Base-by-base conservation (phyloP, 2,329 filamentous ascomycete genomes). In the Ceratocystis alfenasii region DNA sequence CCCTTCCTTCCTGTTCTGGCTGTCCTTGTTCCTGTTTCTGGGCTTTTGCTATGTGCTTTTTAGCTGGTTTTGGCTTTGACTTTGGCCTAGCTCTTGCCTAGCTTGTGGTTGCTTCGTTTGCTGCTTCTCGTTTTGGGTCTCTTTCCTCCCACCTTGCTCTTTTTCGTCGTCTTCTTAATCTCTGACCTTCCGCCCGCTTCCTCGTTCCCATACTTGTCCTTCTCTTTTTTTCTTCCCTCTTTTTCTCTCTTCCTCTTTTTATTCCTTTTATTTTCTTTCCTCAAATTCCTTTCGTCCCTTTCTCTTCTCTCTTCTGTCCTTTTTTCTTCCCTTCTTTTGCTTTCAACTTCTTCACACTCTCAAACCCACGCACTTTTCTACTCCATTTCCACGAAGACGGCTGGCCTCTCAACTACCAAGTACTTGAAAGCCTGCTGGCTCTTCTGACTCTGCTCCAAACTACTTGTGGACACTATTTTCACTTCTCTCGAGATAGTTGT, bases 141-240 rank as follows among this genome's bases (percentile, higher is more conserved):
- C 25, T 30, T 55, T 41, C 41, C 44, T 65, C 48, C 20, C 53
- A 20, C 15, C 55, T 50, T 53, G 10, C 33, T 55, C 41, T 62
- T 48, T 22, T 65, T 48, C 46, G 20, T 30, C 59, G 30, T 62
- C 25, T 50, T 63, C 36, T 64, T 45, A 46, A 53, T 64, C 63
- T 64, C 63, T 57, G 46, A 22, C 61, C 61, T 63, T 63, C 46
- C 61, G 61, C 44, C 61, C 61, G 30, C 44, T 50, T 50, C 61
- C 33, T 59, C 55, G 30, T 33, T 30, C 25, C 48, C 48, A 41
- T 53, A 53, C 48, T 53, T 53, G 48, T 33, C 55, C 55, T 59
- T 30, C 55, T 59, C 55, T 71, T 68, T 69, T 72, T 70, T 69
- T 68, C 59, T 69, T 68, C 15, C 25, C 63, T 60, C 55, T 30